Evolutionary conservation across 306 rosid genomes (phyloP), one percentile per base, ranked within the genome.

Genomic region (Canavalia gladiata): DNA sequence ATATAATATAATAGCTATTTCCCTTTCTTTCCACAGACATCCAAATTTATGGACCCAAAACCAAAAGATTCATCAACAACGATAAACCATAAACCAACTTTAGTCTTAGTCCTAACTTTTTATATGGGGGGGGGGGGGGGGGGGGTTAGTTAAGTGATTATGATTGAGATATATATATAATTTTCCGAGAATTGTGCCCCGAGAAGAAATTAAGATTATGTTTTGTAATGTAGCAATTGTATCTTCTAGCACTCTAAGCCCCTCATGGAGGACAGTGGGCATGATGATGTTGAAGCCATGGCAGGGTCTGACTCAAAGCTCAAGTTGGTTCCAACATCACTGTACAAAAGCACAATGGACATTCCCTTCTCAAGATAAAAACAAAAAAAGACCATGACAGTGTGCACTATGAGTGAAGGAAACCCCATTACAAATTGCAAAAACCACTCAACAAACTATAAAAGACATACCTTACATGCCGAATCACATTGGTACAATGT

Each of bases 351-450:
- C 52, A 77, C 78, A 74, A 74, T 80, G 85, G 45, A 5, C 89
- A 81, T 79, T 72, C 54, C 62, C 50, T 85, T 71, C 63, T 49
- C 25, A 30, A 25, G 49, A 84, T 64, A 86, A 76, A 86, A 84
- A 80, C 87, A 87, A 90, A 82, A 69, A 41, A 35, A 18, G 90
- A 59, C 83, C 93, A 90, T 86, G 67, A 81, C 82, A 81, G n/a
- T 57, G 43, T 63, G 87, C 80, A 75, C 81, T 58, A 83, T 78
- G 81, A 83, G 74, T 57, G 78, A 84, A 79, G 76, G 79, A 60
- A 75, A 69, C 55, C 70, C 59, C 68, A 87, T 0, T 57, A 83
- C 86, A 79, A 81, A 59, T 79, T 81, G 83, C 81, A 73, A 87
- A 18, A 75, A 54, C 74, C 84, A 87, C 71, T 72, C 64, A 86